These are phyloP conservation scores for Clonostachys byssicola DNA, from an alignment of 2,329 filamentous ascomycete genomes.

Conservation along the genomic window DNA sequence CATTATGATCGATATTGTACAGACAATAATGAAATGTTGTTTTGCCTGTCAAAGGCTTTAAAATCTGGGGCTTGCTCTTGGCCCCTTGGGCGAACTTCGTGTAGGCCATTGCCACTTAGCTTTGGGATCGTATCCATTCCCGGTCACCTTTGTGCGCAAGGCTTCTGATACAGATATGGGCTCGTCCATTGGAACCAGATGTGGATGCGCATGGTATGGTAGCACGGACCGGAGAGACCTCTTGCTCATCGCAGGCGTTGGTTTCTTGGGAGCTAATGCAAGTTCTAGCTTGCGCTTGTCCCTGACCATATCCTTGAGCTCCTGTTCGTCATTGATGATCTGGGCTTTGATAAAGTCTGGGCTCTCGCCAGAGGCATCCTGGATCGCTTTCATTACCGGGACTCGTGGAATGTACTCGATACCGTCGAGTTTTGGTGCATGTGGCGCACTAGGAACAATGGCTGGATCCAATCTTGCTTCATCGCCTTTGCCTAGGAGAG, in stretches of 20 bases:
- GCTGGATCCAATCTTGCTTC: conserved; percentile 64
- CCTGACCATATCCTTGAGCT: conserved; percentile 70
- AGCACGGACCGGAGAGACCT: conserved; percentile 19
- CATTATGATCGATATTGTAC: not conserved
- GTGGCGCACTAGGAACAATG: conserved; percentile 47
- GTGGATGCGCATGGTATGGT: conserved; percentile 27
- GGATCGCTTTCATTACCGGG: conserved; percentile 75
- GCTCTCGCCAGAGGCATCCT: conserved; percentile 37
- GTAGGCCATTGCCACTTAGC: conserved; percentile 16
- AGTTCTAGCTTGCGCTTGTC: conserved; percentile 38
- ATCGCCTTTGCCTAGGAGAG: conserved; percentile 71
- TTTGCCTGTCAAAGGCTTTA: conserved; percentile 6
- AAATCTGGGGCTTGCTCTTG: conserved; percentile 15
- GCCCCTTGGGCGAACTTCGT: conserved; percentile 10
- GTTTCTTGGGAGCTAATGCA: conserved; percentile 12
- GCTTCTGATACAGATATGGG: conserved; percentile 28
- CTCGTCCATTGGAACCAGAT: conserved; percentile 25
- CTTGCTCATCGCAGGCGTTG: conserved; percentile 9
- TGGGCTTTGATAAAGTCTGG: conserved; percentile 74
- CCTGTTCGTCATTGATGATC: conserved; percentile 69
- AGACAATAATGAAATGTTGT: conserved; percentile 5
- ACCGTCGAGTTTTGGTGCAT: conserved; percentile 52
- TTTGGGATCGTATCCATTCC: conserved; percentile 12
- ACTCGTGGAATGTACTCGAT: conserved; percentile 67
- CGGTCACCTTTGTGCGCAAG: conserved; percentile 11